Percentiles rank a stretch among this genome's conserved stretches.
These are phyloP conservation scores for Candida ulmi DNA, from an alignment of 805 yeast genomes.

Conservation along the genomic window DNA sequence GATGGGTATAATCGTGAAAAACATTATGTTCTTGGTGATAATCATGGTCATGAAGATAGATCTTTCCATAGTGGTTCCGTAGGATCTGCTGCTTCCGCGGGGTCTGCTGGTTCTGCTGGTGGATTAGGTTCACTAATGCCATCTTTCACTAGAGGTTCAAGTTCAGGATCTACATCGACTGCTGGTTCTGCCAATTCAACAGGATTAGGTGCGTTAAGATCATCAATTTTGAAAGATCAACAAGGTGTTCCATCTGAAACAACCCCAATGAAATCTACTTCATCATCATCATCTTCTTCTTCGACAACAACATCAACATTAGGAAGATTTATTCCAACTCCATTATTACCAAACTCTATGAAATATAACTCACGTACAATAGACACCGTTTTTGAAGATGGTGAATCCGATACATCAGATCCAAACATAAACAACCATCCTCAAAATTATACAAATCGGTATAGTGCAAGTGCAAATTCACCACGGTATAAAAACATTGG, in stretches of 20 bases:
- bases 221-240: conserved; percentile 14
- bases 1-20: conserved; percentile 1
- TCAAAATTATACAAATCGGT: conserved; percentile 4
- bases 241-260: conserved; percentile 2
- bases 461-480: conserved; percentile 6
- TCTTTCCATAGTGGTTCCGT: not conserved
- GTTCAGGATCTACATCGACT: not conserved
- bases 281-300: conserved; percentile 1
- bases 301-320: not conserved
- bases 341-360: not conserved
- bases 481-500: conserved; percentile 16
- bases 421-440: not conserved
- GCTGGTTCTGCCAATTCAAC: not conserved
- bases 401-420: conserved; percentile 12
- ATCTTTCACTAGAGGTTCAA: conserved; percentile 3
- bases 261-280: conserved; percentile 2
- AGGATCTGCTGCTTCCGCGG: not conserved
- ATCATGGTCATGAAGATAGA: not conserved
- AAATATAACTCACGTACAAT: conserved; percentile 10
- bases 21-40: not conserved
- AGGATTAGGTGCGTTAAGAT: conserved; percentile 8
- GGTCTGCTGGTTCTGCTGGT: not conserved
- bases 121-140: not conserved
- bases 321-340: not conserved
- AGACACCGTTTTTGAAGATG: conserved; percentile 24